Evolutionary conservation across 1,284 basidiomycete genomes (phyloP).

Genomic region (Wolfiporia cocos): DNA sequence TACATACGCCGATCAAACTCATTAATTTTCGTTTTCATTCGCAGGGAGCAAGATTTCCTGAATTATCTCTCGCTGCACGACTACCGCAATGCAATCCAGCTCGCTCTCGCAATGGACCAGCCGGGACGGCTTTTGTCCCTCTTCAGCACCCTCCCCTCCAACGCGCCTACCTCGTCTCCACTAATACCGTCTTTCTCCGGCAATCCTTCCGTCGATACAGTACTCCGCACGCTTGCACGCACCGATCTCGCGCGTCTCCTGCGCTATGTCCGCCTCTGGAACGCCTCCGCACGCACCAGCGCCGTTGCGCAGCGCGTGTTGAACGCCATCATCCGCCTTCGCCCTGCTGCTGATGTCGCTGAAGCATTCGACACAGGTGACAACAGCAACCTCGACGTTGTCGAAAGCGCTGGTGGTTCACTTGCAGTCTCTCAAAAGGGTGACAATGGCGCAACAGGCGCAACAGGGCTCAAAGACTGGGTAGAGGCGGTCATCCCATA

Average conservation of each 20-base stretch:
- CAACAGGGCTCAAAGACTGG: constrained; percentile 62
- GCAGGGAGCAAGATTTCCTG: constrained; percentile 90
- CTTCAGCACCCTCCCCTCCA: constrained; percentile 58
- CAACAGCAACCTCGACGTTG: background rate
- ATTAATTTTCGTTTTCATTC: background rate
- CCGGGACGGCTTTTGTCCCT: constrained; percentile 83
- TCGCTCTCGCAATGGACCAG: constrained; percentile 90
- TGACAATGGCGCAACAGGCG: constrained; percentile 22
- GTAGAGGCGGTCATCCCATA: constrained; percentile 89
- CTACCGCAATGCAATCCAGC: constrained; percentile 85
- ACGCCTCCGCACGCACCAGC: constrained; percentile 83
- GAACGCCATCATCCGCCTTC: constrained; percentile 76
- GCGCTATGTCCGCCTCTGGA: constrained; percentile 88
- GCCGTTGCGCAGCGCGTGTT: constrained; percentile 85
- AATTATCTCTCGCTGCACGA: constrained; percentile 89
- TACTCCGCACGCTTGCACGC: constrained; percentile 67
- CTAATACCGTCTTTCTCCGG: constrained; percentile 49
- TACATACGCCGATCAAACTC: constrained; percentile 4
- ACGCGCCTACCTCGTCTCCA: constrained; percentile 8
- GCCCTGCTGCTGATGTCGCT: constrained; percentile 67
- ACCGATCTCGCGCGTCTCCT: constrained; percentile 80
- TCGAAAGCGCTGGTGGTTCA: constrained; percentile 7
- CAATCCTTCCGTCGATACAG: constrained; percentile 68
- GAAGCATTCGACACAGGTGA: constrained; percentile 49
- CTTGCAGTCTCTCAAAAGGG: constrained; percentile 15